These are phyloP conservation scores for Gloeopeniophorella convolvens DNA, from an alignment of 768 basidiomycete species.

Conservation along the genomic window DNA sequence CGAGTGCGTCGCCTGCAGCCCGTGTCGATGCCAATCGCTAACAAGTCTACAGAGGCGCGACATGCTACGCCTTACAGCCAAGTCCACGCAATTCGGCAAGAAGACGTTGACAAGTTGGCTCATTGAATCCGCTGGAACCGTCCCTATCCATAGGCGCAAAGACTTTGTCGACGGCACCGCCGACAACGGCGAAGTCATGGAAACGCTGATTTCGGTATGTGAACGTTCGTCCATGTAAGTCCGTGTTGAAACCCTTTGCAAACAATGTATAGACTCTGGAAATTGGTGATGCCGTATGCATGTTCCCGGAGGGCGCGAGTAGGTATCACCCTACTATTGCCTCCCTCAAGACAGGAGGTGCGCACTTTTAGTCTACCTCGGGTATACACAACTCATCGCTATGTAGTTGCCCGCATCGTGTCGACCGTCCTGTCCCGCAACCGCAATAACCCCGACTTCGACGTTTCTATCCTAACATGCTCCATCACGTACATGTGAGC, in stretches of 20 bases:
- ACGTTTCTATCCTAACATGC: slow-evolving; percentile 67
- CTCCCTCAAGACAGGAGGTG: slow-evolving; percentile 82
- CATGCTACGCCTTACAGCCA: slow-evolving; percentile 80
- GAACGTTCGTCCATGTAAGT: slow-evolving; percentile 11
- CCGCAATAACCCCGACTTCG: slow-evolving; percentile 59
- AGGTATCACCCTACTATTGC: slow-evolving; percentile 84
- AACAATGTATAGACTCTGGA: slow-evolving; percentile 53
- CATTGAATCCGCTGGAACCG: slow-evolving; percentile 81
- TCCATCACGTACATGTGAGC: slow-evolving; percentile 77
- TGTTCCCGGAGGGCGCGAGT: slow-evolving; percentile 86
- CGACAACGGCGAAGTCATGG: slow-evolving; percentile 69
- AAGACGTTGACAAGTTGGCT: slow-evolving; percentile 86
- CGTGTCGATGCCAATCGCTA: slow-evolving; percentile 6
- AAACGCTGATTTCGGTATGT: slow-evolving; percentile 56
- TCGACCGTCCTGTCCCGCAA: slow-evolving; percentile 72
- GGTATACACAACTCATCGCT: not conserved
- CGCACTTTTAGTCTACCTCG: slow-evolving; percentile 14
- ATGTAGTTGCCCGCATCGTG: slow-evolving; percentile 68
- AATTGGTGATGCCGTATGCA: slow-evolving; percentile 67
- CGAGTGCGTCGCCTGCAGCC: slow-evolving; percentile 36
- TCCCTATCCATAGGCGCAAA: slow-evolving; percentile 73
- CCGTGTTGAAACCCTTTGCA: not conserved
- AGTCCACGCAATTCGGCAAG: slow-evolving; percentile 79
- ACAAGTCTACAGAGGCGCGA: slow-evolving; percentile 50
- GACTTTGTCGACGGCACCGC: slow-evolving; percentile 49